Percentiles rank a stretch among this genome's conserved stretches.
Evolutionary conservation across 345 rosid genomes (phyloP).

Genomic region (Raphanus sativus): DNA sequence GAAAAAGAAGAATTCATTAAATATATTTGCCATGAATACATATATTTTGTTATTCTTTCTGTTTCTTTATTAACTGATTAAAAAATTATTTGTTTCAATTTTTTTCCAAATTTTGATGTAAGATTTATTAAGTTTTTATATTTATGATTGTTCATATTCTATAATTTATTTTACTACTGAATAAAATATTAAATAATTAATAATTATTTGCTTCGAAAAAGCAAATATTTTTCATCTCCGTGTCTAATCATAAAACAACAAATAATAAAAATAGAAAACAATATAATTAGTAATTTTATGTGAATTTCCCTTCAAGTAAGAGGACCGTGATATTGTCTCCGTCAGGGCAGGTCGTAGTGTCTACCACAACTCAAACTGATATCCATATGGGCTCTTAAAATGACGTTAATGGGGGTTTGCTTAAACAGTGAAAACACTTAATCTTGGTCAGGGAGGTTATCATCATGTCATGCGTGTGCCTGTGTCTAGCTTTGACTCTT

Average conservation of each 20-base stretch:
- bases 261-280: not conserved
- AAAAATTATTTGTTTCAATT: too few relatives aligned
- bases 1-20: too few relatives aligned
- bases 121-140: too few relatives aligned
- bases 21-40: not conserved
- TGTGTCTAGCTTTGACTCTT: not conserved
- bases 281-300: not conserved
- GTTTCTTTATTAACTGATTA: not conserved
- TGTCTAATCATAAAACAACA: not conserved
- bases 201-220: too few relatives aligned
- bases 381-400: not conserved
- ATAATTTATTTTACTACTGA: too few relatives aligned
- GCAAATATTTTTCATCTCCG: too few relatives aligned
- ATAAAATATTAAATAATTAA: too few relatives aligned
- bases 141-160: too few relatives aligned
- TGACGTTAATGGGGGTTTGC: not conserved
- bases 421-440: not conserved
- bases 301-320: not conserved
- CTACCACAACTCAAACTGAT: not conserved
- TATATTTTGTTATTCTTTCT: not conserved
- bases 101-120: too few relatives aligned
- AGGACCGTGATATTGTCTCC: not conserved
- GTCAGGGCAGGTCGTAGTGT: not conserved
- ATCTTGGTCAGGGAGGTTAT: not conserved
- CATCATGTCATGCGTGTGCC: not conserved